Evolutionary conservation across 2,329 filamentous ascomycete species (phyloP), one percentile per base, ranked within the genome.

Genomic region (Pseudocercospora musae): DNA sequence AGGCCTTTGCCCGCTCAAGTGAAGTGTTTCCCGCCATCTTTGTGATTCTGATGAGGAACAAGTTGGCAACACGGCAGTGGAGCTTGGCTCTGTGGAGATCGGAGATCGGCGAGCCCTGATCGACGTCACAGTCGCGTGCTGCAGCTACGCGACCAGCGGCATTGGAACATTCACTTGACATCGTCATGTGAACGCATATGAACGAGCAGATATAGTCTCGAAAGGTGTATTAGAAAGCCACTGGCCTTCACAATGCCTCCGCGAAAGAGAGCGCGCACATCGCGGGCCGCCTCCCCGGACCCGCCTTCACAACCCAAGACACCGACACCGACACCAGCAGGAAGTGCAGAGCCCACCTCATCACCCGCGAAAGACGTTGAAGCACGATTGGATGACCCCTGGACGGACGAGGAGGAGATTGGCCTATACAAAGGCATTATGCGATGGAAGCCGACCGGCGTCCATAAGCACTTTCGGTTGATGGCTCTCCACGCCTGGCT

Each of bases 361-460:
- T 69, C 75, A 2, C 71, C 71, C 10, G 59, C 74, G 85, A 66
- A 85, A 85, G 50, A 48, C 57, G 65, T 66, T 20, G 64, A 68
- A 7, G 79, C 87, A 64, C 72, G 82, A 3, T 76, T 85, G 54
- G 85, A 86, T 60, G 91, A 94, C 67, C 85, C 88, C 25, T 99
- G 95, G 95, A 97, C 92, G 3, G 93, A 96, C 72, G 94, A 97
- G 73, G 95, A 99, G 77, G 89, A 96, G 68, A 92, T 91, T 0
- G 93, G 92, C 44, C 83, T 99, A 0, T 92, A 96, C 79, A 97
- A 97, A 75, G 92, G 88, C 57, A 89, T 98, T 68, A 93, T 98
- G 67, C 85, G 88, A 73, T 96, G 91, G 89, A 99, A 99, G 75
- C 95, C 95, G n/a, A 94, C 94, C 44, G 94, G 92, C 64, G 90